phyloP scores from a whole-genome alignment of 441 rosid species.

The Populus tomentosa region DNA sequence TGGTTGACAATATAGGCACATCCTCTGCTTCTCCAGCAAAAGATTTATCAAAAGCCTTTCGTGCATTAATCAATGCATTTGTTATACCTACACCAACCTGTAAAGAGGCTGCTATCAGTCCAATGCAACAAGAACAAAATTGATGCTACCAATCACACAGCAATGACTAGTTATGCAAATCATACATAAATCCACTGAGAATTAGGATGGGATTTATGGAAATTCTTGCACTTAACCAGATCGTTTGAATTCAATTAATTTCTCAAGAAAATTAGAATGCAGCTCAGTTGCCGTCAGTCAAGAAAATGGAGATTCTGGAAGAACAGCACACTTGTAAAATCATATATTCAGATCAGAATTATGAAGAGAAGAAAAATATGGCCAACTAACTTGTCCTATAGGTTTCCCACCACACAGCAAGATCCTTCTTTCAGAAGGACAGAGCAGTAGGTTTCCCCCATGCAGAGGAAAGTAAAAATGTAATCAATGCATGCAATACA shows the following conservation, averaged over 20 bases:
- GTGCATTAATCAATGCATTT: slow-evolving; percentile 64
- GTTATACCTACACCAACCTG: slow-evolving; percentile 92
- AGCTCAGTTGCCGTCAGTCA: not conserved
- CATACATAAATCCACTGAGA: not conserved
- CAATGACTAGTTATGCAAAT: not conserved
- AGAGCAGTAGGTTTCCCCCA: not conserved
- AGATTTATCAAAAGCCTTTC: slow-evolving; percentile 56
- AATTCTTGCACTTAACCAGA: not conserved
- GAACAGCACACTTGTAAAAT: not conserved
- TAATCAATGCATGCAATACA: too few species aligned
- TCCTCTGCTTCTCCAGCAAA: slow-evolving; percentile 67
- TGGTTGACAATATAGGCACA: slow-evolving; percentile 81
- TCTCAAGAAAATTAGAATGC: not conserved
- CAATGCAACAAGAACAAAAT: not conserved
- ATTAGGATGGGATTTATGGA: not conserved
- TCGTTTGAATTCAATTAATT: not conserved
- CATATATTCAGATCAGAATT: not conserved
- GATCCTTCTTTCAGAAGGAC: not conserved
- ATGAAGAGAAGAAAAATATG: not conserved
- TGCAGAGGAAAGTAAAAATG: not conserved
- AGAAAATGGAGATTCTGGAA: not conserved
- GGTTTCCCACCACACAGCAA: not conserved
- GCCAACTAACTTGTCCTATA: not conserved
- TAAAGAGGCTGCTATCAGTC: slow-evolving; percentile 9
- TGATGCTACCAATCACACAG: not conserved